A percentile compares a stretch with the other conserved stretches of the same genome.
Conservation (phyloP, 352 stramenopile genomes). For the Globisporangium spiculum region DNA sequence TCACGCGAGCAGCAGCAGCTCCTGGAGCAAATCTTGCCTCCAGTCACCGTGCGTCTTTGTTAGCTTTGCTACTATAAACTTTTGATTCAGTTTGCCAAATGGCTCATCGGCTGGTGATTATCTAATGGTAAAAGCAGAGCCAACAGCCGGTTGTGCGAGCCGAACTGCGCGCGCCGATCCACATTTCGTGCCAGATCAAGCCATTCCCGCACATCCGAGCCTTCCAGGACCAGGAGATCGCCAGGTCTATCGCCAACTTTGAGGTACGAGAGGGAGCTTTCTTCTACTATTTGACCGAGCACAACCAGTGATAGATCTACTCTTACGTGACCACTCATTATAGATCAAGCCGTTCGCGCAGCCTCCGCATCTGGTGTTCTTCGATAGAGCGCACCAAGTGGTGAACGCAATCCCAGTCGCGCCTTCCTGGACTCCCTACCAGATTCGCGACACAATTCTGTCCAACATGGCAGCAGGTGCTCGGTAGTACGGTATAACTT, state of each 20-base stretch:
- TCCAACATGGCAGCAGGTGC: not conserved
- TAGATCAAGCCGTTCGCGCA: slow-evolving; percentile 41
- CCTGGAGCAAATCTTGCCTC: slow-evolving; percentile 20
- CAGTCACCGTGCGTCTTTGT: slow-evolving; percentile 6
- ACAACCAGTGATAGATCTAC: not conserved
- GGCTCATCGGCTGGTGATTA: not conserved
- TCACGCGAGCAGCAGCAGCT: slow-evolving; percentile 18
- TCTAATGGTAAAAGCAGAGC: slow-evolving; percentile 18
- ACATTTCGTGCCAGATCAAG: slow-evolving; percentile 40
- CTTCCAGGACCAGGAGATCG: slow-evolving; percentile 24
- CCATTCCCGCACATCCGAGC: slow-evolving; percentile 28
- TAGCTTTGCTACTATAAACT: not conserved
- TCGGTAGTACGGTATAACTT: not conserved
- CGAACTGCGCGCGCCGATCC: slow-evolving; percentile 37
- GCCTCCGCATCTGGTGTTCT: slow-evolving; percentile 42
- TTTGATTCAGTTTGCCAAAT: not conserved
- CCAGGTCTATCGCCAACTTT: slow-evolving; percentile 7
- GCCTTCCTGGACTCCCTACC: slow-evolving; percentile 37
- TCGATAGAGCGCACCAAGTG: slow-evolving; percentile 28
- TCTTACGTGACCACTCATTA: not conserved
- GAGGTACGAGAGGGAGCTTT: slow-evolving; percentile 9
- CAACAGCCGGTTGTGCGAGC: slow-evolving; percentile 15
- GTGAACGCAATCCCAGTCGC: slow-evolving; percentile 30
- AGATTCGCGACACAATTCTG: slow-evolving; percentile 35
- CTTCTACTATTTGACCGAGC: not conserved